Conservation (phyloP, 176 grass and related monocot genomes). For the Avena insularis region DNA sequence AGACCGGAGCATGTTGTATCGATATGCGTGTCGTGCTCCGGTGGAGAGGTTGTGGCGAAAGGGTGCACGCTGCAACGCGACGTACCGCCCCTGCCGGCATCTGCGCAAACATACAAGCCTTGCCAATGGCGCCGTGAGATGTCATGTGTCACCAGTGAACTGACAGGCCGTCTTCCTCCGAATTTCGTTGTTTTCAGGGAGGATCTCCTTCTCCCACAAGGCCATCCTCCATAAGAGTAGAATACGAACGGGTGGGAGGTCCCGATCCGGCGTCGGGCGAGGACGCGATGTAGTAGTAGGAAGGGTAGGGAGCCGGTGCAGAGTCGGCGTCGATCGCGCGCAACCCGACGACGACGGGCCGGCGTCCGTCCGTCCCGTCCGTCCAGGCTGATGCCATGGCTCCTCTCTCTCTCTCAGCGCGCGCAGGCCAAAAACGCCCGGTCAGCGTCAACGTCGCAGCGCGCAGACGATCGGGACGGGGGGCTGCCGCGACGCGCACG, state of each 20-base stretch:
- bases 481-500: not conserved
- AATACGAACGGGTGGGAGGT: constrained; percentile 7
- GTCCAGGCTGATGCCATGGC: not conserved
- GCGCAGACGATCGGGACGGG: not conserved
- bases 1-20: no score
- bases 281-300: no score
- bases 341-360: constrained; percentile 34
- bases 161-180: not conserved
- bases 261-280: constrained; percentile 5
- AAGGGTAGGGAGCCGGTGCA: constrained; percentile 30
- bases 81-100: no score
- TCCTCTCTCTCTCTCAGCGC: not conserved
- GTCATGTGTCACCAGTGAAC: not conserved
- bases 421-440: not conserved
- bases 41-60: no score
- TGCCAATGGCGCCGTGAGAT: not conserved
- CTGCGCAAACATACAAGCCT: not conserved
- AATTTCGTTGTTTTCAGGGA: not conserved
- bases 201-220: no score
- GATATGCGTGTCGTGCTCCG: no score
- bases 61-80: not conserved
- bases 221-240: no score
- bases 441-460: not conserved
- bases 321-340: constrained; percentile 40
- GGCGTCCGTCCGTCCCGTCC: not conserved